A percentile compares a stretch with the other conserved stretches of the same genome.
Conservation (phyloP, 805 yeast genomes). For the Zygoascus bituminiphila region DNA sequence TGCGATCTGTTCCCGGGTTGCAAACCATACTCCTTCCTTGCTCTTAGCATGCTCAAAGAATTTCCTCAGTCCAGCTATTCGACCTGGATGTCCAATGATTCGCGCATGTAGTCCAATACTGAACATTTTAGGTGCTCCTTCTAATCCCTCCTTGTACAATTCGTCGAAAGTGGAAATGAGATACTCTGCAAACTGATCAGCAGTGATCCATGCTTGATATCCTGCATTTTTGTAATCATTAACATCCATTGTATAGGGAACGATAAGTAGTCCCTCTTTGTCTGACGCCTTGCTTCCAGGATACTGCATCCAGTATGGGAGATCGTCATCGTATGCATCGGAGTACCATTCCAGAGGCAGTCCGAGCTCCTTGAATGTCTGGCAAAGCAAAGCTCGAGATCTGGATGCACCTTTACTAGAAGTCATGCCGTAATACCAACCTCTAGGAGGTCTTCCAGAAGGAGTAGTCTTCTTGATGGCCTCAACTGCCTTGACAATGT, state of each 20-base stretch:
- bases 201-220: slow-evolving; percentile 24
- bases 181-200: slow-evolving; percentile 27
- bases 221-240: slow-evolving; percentile 27
- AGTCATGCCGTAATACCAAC: slow-evolving; percentile 32
- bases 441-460: slow-evolving; percentile 29
- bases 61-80: slow-evolving; percentile 30
- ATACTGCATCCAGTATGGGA: slow-evolving; percentile 7
- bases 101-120: slow-evolving; percentile 32
- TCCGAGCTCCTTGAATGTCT: background rate
- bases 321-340: slow-evolving; percentile 10
- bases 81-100: slow-evolving; percentile 33
- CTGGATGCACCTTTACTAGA: slow-evolving; percentile 23
- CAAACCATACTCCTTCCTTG: slow-evolving; percentile 33
- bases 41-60: slow-evolving; percentile 30
- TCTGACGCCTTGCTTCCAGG: background rate
- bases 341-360: slow-evolving; percentile 10
- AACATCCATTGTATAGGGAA: slow-evolving; percentile 28
- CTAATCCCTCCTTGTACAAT: slow-evolving; percentile 31
- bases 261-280: slow-evolving; percentile 23
- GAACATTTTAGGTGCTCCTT: slow-evolving; percentile 33
- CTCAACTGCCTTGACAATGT: slow-evolving; percentile 27
- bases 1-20: slow-evolving; percentile 33
- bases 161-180: slow-evolving; percentile 32
- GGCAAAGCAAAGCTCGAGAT: slow-evolving; percentile 1
- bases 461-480: slow-evolving; percentile 25